phyloP scores from a whole-genome alignment of 2,329 filamentous ascomycete species.

The Paecilomyces variotii region DNA sequence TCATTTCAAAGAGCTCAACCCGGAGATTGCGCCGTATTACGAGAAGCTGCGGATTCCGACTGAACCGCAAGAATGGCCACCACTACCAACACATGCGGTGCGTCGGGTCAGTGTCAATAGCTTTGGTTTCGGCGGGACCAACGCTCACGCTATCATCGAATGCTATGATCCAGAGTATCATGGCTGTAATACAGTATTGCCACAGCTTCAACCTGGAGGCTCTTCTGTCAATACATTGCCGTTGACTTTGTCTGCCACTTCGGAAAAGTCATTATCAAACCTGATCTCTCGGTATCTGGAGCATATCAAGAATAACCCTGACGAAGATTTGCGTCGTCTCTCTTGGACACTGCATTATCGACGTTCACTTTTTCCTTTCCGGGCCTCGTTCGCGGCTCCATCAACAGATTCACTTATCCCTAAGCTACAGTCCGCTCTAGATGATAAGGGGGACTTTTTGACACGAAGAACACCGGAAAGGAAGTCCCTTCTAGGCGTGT shows the following conservation, averaged over 20 bases:
- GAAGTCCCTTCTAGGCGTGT: slow-evolving; percentile 11
- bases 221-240: background rate
- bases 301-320: background rate
- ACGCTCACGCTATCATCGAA: slow-evolving; percentile 37
- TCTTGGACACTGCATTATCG: background rate
- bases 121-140: slow-evolving; percentile 40
- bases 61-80: slow-evolving; percentile 15
- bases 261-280: background rate
- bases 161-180: slow-evolving; percentile 3
- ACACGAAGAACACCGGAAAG: slow-evolving; percentile 2
- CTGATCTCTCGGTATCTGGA: no score
- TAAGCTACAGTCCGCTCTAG: background rate
- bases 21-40: slow-evolving; percentile 4
- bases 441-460: background rate
- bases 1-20: slow-evolving; percentile 5
- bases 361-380: background rate
- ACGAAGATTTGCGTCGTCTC: background rate
- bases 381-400: background rate
- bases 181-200: no score
- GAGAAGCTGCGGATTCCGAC: slow-evolving; percentile 8
- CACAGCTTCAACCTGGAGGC: no score
- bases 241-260: slow-evolving; percentile 1
- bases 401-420: background rate
- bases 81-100: slow-evolving; percentile 9
- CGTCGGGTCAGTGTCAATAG: slow-evolving; percentile 38